phyloP scores from a whole-genome alignment of 2,329 filamentous ascomycete genomes.

The Epichloe typhina region DNA sequence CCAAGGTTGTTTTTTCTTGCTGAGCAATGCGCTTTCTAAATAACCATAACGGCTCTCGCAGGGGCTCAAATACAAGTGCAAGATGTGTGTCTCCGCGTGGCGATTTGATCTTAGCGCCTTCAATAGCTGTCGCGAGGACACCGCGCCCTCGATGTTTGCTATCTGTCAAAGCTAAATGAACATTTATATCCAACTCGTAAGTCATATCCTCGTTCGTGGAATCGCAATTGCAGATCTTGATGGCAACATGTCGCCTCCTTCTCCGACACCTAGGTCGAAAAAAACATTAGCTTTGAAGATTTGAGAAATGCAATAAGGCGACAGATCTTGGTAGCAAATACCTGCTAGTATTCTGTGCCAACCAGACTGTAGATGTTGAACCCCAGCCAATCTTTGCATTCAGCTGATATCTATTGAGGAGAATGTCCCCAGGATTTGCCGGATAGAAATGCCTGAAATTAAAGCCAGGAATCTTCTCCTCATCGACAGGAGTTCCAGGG shows the following conservation, averaged over 20 bases:
- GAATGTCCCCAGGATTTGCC: constrained; percentile 17
- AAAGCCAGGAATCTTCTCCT: constrained; percentile 13
- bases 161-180: not conserved
- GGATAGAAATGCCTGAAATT: constrained; percentile 17
- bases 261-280: not conserved
- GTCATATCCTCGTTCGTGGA: constrained; percentile 10
- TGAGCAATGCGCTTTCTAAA: constrained; percentile 22
- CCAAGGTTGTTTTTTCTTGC: constrained; percentile 8
- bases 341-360: constrained; percentile 12
- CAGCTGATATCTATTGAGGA: constrained; percentile 20
- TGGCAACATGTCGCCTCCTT: constrained; percentile 10
- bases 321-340: not conserved
- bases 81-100: constrained; percentile 17
- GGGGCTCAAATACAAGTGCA: constrained; percentile 23
- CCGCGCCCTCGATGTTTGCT: constrained; percentile 16
- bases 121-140: constrained; percentile 18
- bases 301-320: not conserved
- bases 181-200: constrained; percentile 10
- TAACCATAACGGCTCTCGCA: constrained; percentile 26
- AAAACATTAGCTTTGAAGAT: not conserved
- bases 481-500: constrained; percentile 9
- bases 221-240: constrained; percentile 13
- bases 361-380: constrained; percentile 25
- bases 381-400: constrained; percentile 24
- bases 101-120: constrained; percentile 17